Conservation (phyloP, 208 protist species). For the Trypanosoma brucei region DNA sequence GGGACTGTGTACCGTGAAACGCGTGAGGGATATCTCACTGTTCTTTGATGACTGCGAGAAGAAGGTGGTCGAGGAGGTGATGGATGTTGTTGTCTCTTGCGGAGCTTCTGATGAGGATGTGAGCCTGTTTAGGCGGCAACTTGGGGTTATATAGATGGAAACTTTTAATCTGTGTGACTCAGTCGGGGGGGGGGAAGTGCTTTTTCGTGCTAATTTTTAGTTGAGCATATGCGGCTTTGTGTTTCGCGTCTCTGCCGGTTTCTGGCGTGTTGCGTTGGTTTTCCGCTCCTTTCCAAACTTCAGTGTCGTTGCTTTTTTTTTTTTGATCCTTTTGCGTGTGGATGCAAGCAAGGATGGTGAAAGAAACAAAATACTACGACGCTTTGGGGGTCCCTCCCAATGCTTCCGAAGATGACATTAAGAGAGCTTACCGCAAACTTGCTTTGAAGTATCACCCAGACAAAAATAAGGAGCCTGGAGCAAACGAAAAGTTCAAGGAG, state of each 20-base stretch:
- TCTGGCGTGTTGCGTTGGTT: too few species aligned
- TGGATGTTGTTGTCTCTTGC: slow-evolving; percentile 42
- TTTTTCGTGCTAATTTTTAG: too few species aligned
- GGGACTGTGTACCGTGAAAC: slow-evolving; percentile 65
- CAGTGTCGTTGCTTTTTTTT: background rate
- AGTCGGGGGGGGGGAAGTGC: background rate
- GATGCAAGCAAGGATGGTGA: slow-evolving; percentile 53
- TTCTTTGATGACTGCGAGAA: slow-evolving; percentile 79
- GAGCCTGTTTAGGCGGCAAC: slow-evolving; percentile 38
- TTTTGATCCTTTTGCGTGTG: background rate
- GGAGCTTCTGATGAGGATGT: slow-evolving; percentile 46
- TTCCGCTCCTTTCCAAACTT: too few species aligned
- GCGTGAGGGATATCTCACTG: slow-evolving; percentile 70
- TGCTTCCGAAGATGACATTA: slow-evolving; percentile 89
- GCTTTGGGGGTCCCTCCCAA: slow-evolving; percentile 70
- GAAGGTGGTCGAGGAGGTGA: slow-evolving; percentile 44
- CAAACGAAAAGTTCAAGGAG: slow-evolving; percentile 92
- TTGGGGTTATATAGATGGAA: slow-evolving; percentile 28
- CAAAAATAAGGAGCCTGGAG: slow-evolving; percentile 85
- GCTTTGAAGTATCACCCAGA: slow-evolving; percentile 94
- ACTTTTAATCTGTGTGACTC: background rate
- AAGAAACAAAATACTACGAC: slow-evolving; percentile 90
- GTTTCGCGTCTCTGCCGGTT: too few species aligned
- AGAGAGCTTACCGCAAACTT: slow-evolving; percentile 90
- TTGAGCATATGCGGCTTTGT: too few species aligned